Base-by-base conservation (phyloP, 2,329 filamentous ascomycete species). In the Herpotrichia juniperi region DNA sequence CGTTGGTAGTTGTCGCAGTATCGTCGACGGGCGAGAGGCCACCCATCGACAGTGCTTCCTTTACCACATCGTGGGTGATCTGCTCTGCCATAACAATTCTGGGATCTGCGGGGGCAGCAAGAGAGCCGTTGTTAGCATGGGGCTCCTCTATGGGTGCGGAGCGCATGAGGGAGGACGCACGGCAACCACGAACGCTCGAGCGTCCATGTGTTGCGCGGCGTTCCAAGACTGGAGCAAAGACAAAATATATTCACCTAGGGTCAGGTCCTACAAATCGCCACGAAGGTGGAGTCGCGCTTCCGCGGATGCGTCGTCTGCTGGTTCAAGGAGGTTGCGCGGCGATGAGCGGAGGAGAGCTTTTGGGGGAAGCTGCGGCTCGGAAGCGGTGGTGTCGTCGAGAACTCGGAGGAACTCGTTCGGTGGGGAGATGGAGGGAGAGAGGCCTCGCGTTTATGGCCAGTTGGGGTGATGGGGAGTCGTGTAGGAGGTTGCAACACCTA, bases 1-100 rank as follows among this genome's bases (percentile, higher is more conserved):
- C 76, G 75, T 77, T 78, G 76, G 79, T 79, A 77, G 77, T 81
- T 79, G 78, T 81, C 80, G 82, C 83, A 86, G 81, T 79, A 78
- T 79, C 83, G 83, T 85, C 84, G 83, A 84, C 83, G 79, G 83
- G 81, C 80, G 80, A 80, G 73, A 76, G 73, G 73, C 80, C 82
- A 81, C 83, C 83, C 78, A 83, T 80, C 84, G 84, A 87, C 85
- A 81, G 79, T 79, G 83, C 80, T 82, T 85, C 80, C 79, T 85
- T 85, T 86, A 87, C 84, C 85, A 86, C 85, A 87, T 87, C 81
- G 78, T 85, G 84, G 82, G 78, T 80, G 73, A 77, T 83, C 83
- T 84, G 82, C 83, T 87, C 84, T 86, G 85, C 85, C 85, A 87
- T 87, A 86, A 87, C 85, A 87, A 83, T 78, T 74, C 78, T 75